Evolutionary conservation across 1,284 basidiomycete species (phyloP), one percentile per base, ranked within the genome.

Genomic region (Abortiporus biennis): DNA sequence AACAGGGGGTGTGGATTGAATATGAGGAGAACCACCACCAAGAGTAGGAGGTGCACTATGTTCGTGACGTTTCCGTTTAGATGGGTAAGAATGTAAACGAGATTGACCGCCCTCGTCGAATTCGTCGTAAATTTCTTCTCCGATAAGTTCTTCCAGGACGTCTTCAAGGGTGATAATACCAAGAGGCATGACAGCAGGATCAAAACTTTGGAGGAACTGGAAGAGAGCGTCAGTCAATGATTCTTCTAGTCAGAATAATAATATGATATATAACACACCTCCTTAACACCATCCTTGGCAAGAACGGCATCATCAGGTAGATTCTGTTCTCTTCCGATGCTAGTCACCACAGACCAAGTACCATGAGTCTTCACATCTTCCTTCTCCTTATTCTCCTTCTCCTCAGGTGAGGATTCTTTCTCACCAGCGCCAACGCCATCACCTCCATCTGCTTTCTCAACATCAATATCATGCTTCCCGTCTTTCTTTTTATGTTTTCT

Each of bases 91-190:
- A 11, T 43, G 43, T 35, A 55, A 44, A 33, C 48, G 49, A 3
- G 48, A 53, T 20, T 47, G 47, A 15, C 54, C 54, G 30, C 56
- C 54, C 13, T 69, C 64, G 54, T 87, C 85, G 53, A 88, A 90
- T 63, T 92, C 89, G 57, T 92, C 89, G 52, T 87, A 88, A 42
- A 92, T 92, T 54, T 91, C 88, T 66, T 91, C 87, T 20, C 89
- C 88, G 40, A 92, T 90, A 15, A 92, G 68, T 57, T 92, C 89
- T 86, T 94, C 92, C 13, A 94, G 71, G 16, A 94, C 87, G 51
- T 95, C 92, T 61, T 95, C 92, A 2, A 95, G 73, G 1, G 92
- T 95, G 51, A 95, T 93, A 58, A 95, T 92, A 43, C 92, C 92
- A 23, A 94, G 69, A 2, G 90, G 90, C 65, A 77, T 80, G 22